Evolutionary conservation across 2,329 filamentous ascomycete genomes (phyloP), one percentile per base, ranked within the genome.

Genomic region (Fusarium pseudoanthophilum): DNA sequence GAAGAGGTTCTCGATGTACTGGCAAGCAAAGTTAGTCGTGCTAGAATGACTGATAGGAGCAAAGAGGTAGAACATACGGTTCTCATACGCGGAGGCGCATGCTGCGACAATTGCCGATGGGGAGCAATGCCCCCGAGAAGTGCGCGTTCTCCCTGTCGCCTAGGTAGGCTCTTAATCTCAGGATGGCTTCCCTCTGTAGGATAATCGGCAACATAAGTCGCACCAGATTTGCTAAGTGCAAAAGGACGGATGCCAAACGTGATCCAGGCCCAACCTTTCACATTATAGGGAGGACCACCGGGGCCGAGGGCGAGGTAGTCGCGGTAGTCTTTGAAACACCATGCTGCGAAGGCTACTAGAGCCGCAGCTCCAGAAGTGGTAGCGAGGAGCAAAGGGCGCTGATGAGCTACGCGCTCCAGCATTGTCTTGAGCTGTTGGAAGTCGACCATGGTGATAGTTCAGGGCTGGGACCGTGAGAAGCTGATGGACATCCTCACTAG

Each of bases 11-110:
- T 39, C 37, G 20, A 39, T 14, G 20, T 39, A 39, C 20, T 39
- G 5, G 1, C 1, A 0, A 21, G 7, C 37, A 39, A 39, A 2
- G 1, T 39, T 39, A 39, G 37, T 8, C 7, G 11, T 18, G 37
- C 1, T 39, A 6, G 8, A 39, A 8, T 8, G 4, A 7, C 7
- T 3, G 4, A 39, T 4, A 2, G 2, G 7, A 39, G 37, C 20
- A 39, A 3, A 14, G 7, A 21, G 13, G 7, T 1, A 39, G 20
- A 0, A 39, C 37, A 39, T 39, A 39, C 37, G 1, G 20, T 39
- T 21, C 20, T 39, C 20, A 39, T 36, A 36, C 34, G 16, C 34
- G 34, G 8, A 36, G 34, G 8, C 34, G 34, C 34, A 36, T 39
- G 37, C 37, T 39, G 37, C 1, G 37, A 39, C 20, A 39, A 39